Evolutionary conservation across 768 basidiomycete species (phyloP), one percentile per base, ranked within the genome.

Genomic region (Panus rudis): DNA sequence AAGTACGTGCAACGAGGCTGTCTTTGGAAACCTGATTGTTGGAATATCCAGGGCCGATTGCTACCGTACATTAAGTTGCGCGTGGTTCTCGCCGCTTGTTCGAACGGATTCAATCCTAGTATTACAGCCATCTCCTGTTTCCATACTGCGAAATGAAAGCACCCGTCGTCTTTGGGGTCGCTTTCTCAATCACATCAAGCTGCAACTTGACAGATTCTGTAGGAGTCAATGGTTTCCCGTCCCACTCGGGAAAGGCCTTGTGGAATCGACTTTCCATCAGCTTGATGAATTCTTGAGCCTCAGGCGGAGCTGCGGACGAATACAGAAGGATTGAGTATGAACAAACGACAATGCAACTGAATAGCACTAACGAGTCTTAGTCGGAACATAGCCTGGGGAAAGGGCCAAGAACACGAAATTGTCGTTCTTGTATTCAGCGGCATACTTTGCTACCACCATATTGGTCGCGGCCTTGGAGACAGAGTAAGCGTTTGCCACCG

Each of bases 391-490:
- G 4, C 63, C 64, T 6, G 64, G 64, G 28, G 53, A 56, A 25
- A 65, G 25, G 8, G 59, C 49, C 6, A 66, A 52, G 54, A 64
- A 60, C 3, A 56, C 25, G 33, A 63, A 53, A 3, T 59, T 63
- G 28, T 66, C 60, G 0, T 39, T 14, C 44, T 58, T 59, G 47
- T 40, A 52, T 41, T 53, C 28, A 7, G 44, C 50, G 6, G 64
- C 61, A 42, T 63, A 66, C 41, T 65, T 65, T 13, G 52, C 59
- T 10, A 53, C 49, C 12, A 53, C 61, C 53, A 66, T 55, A 27
- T 66, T 62, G 3, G 61, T 22, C 3, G 59, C 65, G 7, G 58
- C 55, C 49, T 67, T 65, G 23, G 64, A 55, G 19, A 62, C 52
- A 14, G 49, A 45, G 47, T 67, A 67, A 3, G 10, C 2, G n/a